These are phyloP conservation scores for Ustilago trichophora DNA, from an alignment of 1,284 basidiomycete species.

Conservation along the genomic window DNA sequence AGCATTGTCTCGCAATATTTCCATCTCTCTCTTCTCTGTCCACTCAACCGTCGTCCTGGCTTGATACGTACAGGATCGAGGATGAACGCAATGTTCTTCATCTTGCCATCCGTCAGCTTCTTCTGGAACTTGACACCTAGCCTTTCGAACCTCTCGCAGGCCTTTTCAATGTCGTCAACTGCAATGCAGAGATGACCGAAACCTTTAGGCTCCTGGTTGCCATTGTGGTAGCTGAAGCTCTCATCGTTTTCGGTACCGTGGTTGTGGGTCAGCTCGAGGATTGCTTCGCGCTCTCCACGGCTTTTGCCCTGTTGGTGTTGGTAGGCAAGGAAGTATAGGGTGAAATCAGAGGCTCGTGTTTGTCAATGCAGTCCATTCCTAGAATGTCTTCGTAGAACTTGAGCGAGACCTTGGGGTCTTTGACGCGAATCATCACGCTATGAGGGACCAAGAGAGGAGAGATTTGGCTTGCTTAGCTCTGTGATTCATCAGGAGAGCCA, in stretches of 20 bases:
- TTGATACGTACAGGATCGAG: constrained; percentile 74
- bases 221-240: constrained; percentile 61
- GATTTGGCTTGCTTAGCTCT: too few species aligned
- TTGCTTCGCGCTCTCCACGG: constrained; percentile 73
- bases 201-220: constrained; percentile 61
- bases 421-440: constrained; percentile 86
- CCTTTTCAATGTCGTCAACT: constrained; percentile 82
- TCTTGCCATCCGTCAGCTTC: constrained; percentile 82
- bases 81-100: constrained; percentile 85
- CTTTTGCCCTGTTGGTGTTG: constrained; percentile 72
- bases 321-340: constrained; percentile 79
- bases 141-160: constrained; percentile 83
- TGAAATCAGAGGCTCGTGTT: constrained; percentile 70
- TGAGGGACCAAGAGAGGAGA: background rate
- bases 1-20: too few species aligned
- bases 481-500: too few species aligned
- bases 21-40: background rate
- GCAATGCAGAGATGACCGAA: constrained; percentile 76
- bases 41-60: background rate
- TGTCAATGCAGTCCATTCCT: constrained; percentile 83
- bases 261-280: constrained; percentile 55
- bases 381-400: constrained; percentile 70
- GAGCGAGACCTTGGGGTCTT: constrained; percentile 76
- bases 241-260: constrained; percentile 64
- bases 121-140: constrained; percentile 89